Conservation (phyloP, 75 land plant genomes). For the Pseudotsuga menziesii region DNA sequence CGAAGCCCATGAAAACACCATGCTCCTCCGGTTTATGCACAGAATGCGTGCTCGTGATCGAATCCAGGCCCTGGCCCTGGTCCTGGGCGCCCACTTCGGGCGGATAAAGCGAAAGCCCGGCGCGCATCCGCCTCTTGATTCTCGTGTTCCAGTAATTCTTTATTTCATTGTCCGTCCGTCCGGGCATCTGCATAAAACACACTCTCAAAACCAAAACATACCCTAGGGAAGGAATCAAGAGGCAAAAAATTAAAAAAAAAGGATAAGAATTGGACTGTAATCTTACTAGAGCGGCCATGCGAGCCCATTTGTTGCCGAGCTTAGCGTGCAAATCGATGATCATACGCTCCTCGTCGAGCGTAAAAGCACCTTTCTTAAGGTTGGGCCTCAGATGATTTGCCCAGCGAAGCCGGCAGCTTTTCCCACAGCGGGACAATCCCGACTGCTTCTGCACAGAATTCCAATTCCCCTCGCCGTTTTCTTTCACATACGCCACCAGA, state of each 20-base stretch:
- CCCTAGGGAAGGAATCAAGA: constrained; percentile 7
- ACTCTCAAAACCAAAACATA: constrained; percentile 2
- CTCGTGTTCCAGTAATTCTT: constrained; percentile 59
- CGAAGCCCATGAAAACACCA: too few relatives aligned
- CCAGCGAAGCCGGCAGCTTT: constrained; percentile 71
- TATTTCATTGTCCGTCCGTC: constrained; percentile 56
- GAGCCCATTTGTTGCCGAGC: constrained; percentile 69
- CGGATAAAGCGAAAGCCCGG: constrained; percentile 45
- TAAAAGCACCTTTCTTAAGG: constrained; percentile 55
- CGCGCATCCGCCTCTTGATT: constrained; percentile 41
- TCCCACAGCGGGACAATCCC: constrained; percentile 55
- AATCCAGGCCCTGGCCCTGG: too few relatives aligned
- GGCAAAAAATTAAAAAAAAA: constrained; percentile 1
- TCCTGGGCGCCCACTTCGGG: constrained; percentile 11
- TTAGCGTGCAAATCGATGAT: constrained; percentile 51
- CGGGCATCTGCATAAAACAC: constrained; percentile 30
- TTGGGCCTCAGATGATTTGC: constrained; percentile 61
- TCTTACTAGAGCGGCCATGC: constrained; percentile 49
- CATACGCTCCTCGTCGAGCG: constrained; percentile 55
- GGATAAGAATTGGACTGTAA: neutral
- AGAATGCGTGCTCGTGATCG: too few relatives aligned
- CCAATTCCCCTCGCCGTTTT: constrained; percentile 71
- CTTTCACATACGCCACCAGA: constrained; percentile 50
- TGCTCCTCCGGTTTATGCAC: too few relatives aligned
- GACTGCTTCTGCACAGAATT: constrained; percentile 60